Base-by-base conservation (phyloP, 2,329 filamentous ascomycete species). In the Raffaelea arxii region DNA sequence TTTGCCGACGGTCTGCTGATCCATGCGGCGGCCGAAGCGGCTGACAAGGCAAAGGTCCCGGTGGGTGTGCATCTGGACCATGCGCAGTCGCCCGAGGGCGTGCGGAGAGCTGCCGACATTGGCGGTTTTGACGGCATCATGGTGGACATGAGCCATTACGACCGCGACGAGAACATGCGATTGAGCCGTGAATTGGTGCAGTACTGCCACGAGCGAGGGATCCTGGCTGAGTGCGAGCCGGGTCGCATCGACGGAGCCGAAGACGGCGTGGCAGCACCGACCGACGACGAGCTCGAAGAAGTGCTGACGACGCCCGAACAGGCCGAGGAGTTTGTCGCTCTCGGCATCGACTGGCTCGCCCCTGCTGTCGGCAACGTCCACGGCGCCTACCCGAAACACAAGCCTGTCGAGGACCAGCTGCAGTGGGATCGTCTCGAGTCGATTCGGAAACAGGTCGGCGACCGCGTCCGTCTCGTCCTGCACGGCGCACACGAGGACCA, bases 111-210 rank as follows among this genome's bases (percentile, higher is more conserved):
- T 0, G 77, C 77, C 0, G 68, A 74, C 49, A 65, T 68, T 2
- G 65, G 78, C 32, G 70, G 69, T 0, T 86, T 86, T 53, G 83
- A 86, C 59, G 75, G 70, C 45, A 85, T 87, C 59, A 86, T 87
- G 82, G 77, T 86, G 0, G 84, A 87, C 62, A 87, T 87, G 82
- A 78, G 72, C 48, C 82, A 86, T 58, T 78, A 83, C 57, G 80
- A 84, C 54, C 80, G 79, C 54, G 79, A 74, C 46, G 81, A 86
- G 64, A 87, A 87, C 57, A 66, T 88, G 32, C 66, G 69, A 4
- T 69, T 74, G 58, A 85, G 80, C 16, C 69, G 68, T 44, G 75
- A 81, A 49, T 63, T 84, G 42, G 78, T 80, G 3, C 63, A 62
- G n/a, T 76, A 79, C 55, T 81, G 80, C 56, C 73, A 83, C 57